These are phyloP conservation scores for Rhodamnia rubescens DNA, from an alignment of 345 rosid genomes.

Conservation along the genomic window DNA sequence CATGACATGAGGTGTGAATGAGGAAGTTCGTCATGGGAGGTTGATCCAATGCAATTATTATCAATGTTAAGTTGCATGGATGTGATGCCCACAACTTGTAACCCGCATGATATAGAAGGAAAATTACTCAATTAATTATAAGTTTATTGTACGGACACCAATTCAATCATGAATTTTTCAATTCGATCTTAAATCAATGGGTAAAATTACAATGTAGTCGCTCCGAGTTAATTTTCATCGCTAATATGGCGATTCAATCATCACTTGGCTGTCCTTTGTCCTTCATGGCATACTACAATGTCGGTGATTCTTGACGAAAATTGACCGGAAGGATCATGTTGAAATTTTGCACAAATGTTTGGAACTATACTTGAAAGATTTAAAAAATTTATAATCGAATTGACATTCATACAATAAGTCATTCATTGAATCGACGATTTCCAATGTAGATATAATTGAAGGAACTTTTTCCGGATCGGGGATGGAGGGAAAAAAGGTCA, in stretches of 20 bases:
- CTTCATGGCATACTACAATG: background rate
- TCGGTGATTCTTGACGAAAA: fast-evolving
- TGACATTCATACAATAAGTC: background rate
- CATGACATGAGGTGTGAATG: background rate
- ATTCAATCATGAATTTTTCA: fast-evolving
- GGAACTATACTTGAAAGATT: background rate
- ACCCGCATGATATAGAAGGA: background rate
- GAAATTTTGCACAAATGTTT: background rate
- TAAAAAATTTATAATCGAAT: fast-evolving
- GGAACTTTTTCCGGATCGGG: background rate
- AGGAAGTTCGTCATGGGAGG: background rate
- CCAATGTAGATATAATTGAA: background rate
- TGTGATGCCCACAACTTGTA: background rate
- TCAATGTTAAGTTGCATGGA: background rate
- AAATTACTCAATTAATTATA: background rate
- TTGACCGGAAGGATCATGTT: fast-evolving
- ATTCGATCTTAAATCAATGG: background rate
- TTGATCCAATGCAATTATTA: background rate
- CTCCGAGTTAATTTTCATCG: background rate
- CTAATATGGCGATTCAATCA: background rate
- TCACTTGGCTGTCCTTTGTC: background rate
- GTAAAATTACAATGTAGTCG: background rate
- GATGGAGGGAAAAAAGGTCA: background rate
- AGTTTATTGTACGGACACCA: fast-evolving
- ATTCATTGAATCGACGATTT: background rate